Percentiles rank a stretch among this genome's conserved stretches.
Evolutionary conservation across 768 basidiomycete genomes (phyloP).

Genomic region (Mycena albidolilacea): DNA sequence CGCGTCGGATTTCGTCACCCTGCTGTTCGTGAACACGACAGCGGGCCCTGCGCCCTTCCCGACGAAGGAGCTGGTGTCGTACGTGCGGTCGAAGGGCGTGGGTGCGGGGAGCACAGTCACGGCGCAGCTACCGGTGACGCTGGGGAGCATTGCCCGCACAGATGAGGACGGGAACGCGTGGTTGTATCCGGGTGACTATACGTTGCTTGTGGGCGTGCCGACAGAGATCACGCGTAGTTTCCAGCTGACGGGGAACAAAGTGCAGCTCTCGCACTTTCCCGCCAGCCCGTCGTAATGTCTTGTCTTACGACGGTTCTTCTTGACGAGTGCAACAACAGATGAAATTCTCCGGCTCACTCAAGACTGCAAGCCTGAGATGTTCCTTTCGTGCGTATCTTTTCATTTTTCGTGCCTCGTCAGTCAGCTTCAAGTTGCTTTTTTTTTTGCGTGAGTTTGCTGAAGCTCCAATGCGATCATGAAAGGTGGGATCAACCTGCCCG

Average conservation of each 20-base stretch:
- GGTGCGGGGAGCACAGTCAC: conserved; percentile 46
- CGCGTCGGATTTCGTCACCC: conserved; percentile 69
- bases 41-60: conserved; percentile 67
- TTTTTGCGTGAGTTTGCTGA: no score
- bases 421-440: no score
- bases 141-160: conserved; percentile 34
- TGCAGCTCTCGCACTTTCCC: conserved; percentile 18
- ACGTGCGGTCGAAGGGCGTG: conserved; percentile 58
- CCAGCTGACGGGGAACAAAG: conserved; percentile 28
- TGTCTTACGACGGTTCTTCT: no score
- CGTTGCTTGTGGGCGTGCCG: conserved; percentile 35
- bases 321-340: no score
- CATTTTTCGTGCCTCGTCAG: no score
- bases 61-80: conserved; percentile 66
- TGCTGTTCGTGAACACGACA: conserved; percentile 65
- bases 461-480: no score
- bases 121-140: conserved; percentile 27
- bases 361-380: no score
- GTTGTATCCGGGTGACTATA: conserved; percentile 36
- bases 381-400: no score
- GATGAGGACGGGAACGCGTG: conserved; percentile 28
- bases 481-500: no score
- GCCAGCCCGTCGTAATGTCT: no score
- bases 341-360: no score
- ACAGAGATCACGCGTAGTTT: conserved; percentile 31